A percentile compares a stretch with the other conserved stretches of the same genome.
Conservation (phyloP, 2,329 filamentous ascomycete genomes). For the Xylariaceae sp. region DNA sequence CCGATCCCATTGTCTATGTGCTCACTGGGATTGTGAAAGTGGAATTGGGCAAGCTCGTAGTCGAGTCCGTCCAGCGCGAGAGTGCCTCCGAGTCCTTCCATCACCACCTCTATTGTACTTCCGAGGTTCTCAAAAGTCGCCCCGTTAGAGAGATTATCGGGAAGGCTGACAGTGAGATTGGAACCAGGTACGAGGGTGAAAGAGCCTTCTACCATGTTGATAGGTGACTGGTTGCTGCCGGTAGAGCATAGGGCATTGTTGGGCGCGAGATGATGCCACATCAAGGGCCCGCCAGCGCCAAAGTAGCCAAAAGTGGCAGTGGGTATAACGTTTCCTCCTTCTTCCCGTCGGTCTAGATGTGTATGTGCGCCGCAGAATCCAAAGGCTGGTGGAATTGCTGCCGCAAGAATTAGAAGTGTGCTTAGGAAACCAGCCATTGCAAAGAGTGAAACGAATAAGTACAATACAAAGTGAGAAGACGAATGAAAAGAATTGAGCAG, state of each 20-base stretch:
- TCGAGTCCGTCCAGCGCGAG: slow-evolving; percentile 44
- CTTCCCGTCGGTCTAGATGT: slow-evolving; percentile 40
- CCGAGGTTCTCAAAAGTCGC: slow-evolving; percentile 64
- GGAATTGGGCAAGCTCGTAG: slow-evolving; percentile 54
- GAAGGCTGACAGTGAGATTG: slow-evolving; percentile 48
- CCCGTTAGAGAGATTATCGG: slow-evolving; percentile 47
- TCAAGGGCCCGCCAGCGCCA: slow-evolving; percentile 40
- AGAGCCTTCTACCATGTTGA: slow-evolving; percentile 54
- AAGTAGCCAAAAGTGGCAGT: slow-evolving; percentile 44
- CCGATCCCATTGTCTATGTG: slow-evolving; percentile 54
- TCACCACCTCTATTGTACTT: slow-evolving; percentile 62
- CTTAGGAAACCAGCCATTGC: slow-evolving; percentile 31
- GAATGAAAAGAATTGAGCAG: background rate
- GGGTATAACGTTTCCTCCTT: slow-evolving; percentile 37
- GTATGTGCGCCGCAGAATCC: slow-evolving; percentile 42
- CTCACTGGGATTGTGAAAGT: slow-evolving; percentile 59
- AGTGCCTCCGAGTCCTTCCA: slow-evolving; percentile 50
- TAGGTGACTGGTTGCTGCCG: slow-evolving; percentile 63
- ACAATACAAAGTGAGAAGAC: background rate
- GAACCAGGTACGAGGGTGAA: slow-evolving; percentile 44
- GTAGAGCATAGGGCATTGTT: slow-evolving; percentile 58
- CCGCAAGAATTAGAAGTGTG: slow-evolving; percentile 35
- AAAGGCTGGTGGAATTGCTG: slow-evolving; percentile 37
- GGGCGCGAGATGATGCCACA: slow-evolving; percentile 45
- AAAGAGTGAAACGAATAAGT: background rate